phyloP scores from a whole-genome alignment of 768 basidiomycete genomes.

The Gymnopilus dilepis region DNA sequence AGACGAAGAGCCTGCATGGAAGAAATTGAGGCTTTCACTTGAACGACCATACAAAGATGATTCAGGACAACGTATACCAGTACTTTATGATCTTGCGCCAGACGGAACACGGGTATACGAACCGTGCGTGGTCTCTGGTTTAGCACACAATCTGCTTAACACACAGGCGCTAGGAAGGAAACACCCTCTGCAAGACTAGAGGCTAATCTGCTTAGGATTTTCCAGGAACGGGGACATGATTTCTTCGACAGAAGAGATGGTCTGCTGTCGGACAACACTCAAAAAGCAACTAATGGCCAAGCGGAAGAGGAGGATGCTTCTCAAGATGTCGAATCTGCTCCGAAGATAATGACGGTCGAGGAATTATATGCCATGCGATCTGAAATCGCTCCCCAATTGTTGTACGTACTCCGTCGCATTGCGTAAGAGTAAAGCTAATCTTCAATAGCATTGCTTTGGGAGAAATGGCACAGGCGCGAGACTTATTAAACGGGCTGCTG shows the following conservation, averaged over 20 bases:
- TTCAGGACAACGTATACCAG: slow-evolving; percentile 62
- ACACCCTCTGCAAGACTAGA: slow-evolving; percentile 64
- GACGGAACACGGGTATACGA: slow-evolving; percentile 76
- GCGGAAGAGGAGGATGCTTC: slow-evolving; percentile 27
- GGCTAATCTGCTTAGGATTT: slow-evolving; percentile 69
- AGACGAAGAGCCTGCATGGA: slow-evolving; percentile 46
- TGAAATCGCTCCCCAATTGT: slow-evolving; percentile 73
- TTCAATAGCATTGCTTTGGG: slow-evolving; percentile 67
- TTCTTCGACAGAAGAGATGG: slow-evolving; percentile 60
- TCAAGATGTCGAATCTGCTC: slow-evolving; percentile 21
- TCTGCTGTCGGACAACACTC: slow-evolving; percentile 13
- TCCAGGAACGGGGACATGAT: slow-evolving; percentile 73
- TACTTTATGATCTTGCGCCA: slow-evolving; percentile 68
- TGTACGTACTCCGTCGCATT: slow-evolving; percentile 52
- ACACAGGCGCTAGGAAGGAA: slow-evolving; percentile 48
- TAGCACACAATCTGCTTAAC: slow-evolving; percentile 14
- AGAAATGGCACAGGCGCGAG: slow-evolving; percentile 80
- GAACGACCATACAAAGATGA: slow-evolving; percentile 87
- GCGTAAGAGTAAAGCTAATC: slow-evolving; percentile 13
- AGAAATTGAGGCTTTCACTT: slow-evolving; percentile 67
- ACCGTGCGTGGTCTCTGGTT: slow-evolving; percentile 53
- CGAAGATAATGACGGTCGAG: slow-evolving; percentile 69
- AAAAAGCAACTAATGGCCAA: slow-evolving; percentile 20
- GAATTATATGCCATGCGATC: slow-evolving; percentile 76
- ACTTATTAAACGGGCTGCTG: slow-evolving; percentile 67